Base-by-base conservation (phyloP, 768 basidiomycete genomes). In the Pulveroboletus ravenelii region DNA sequence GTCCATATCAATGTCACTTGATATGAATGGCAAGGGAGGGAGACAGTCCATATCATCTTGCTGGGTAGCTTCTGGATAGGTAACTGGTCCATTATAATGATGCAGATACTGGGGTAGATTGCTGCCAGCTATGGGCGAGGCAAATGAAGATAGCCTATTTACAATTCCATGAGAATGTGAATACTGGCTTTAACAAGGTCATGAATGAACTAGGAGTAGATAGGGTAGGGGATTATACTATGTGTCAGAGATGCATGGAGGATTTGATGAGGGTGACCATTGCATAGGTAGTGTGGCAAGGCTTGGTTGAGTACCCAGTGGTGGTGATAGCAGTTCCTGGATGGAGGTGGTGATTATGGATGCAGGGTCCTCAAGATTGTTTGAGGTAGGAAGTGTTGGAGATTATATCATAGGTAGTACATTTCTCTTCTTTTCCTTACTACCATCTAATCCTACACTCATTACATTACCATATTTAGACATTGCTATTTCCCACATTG, bases 1-100 rank as follows among this genome's bases (percentile, higher is more conserved):
- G 13, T 52, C 43, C 47, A 60, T 60, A 18, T 60, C 58, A 13
- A 51, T 37, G 41, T 59, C 57, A 9, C 25, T n/a, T 6, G 41
- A 18, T 25, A 32, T 2, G 10, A 35, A 29, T 8, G 56, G 47
- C 6, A 46, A 57, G 20, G 41, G 18, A 12, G 55, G 55, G 10
- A 50, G 31, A 17, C 50, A 56, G 10, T 56, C 55, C 55, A 58
- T 57, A 25, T 47, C 49, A 35, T 55, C 56, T 13, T 40, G 30
- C 10, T 44, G 43, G 9, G 20, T 20, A 29, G 31, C 25, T 25
- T 35, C 41, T n/a, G 42, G 12, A n/a, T 31, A 23, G 30, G 34
- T 20, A 39, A 14, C 2, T 15, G 14, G 20, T 29, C 15, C 27
- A 29, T 9, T 10, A 1, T 2, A 43, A 32, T 13, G 31, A 17